Evolutionary conservation across 164 flowering plant genomes (phyloP).

Genomic region (Magnolia kwangsiensis): DNA sequence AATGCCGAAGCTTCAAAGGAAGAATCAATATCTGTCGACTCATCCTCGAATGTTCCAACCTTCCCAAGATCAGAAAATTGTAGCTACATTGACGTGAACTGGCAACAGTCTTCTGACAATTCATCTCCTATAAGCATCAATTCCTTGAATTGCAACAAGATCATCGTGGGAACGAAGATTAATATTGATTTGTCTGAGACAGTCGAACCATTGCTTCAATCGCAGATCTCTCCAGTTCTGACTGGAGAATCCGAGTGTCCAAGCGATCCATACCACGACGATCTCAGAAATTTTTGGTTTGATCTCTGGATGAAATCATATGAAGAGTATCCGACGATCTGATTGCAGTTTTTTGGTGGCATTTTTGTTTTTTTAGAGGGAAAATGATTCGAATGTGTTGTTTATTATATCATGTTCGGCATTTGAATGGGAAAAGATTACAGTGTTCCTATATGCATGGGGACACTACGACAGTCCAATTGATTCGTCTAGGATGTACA

Average conservation of each 20-base stretch:
- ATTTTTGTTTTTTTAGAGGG: too few relatives aligned
- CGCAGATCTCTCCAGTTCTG: neutral
- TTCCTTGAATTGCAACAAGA: neutral
- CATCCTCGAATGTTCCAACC: neutral
- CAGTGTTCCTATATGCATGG: too few relatives aligned
- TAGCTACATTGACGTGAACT: neutral
- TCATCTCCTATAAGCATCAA: neutral
- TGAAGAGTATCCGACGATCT: neutral
- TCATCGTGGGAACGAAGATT: neutral
- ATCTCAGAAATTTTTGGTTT: neutral
- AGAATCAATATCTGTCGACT: neutral
- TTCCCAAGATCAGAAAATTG: neutral
- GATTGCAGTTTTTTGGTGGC: neutral
- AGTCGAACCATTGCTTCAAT: neutral
- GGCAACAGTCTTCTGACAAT: neutral
- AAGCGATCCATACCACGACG: neutral
- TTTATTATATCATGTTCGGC: too few relatives aligned
- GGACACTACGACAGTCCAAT: too few relatives aligned
- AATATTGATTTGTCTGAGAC: neutral
- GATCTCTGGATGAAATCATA: neutral
- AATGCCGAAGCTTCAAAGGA: neutral
- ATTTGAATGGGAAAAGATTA: too few relatives aligned
- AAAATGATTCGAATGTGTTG: too few relatives aligned
- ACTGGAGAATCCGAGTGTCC: too few relatives aligned
- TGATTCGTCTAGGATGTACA: too few relatives aligned